Conservation (phyloP, 331 rosid species). For the Ulmus americana region DNA sequence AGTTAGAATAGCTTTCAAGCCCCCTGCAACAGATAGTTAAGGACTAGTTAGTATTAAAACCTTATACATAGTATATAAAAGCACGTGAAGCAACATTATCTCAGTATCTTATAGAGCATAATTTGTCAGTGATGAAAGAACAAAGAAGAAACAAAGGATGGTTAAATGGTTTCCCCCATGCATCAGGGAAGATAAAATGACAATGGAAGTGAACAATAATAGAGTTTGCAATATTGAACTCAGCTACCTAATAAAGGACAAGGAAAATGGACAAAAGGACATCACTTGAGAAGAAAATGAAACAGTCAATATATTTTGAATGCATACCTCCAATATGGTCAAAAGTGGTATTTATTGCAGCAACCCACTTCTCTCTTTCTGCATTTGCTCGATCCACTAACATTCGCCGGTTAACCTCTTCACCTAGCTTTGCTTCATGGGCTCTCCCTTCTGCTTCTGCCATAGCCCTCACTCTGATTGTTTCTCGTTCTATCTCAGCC, state of each 20-base stretch:
- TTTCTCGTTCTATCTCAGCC: slow-evolving; percentile 93
- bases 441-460: slow-evolving; percentile 97
- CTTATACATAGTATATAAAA: neutral
- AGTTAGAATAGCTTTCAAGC: slow-evolving; percentile 78
- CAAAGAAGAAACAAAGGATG: neutral
- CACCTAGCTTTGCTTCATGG: slow-evolving; percentile 78
- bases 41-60: slow-evolving; percentile 3
- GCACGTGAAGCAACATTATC: neutral
- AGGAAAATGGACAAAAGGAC: neutral
- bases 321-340: slow-evolving; percentile 89
- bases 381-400: slow-evolving; percentile 77
- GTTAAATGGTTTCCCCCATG: neutral
- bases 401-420: slow-evolving; percentile 80
- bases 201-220: neutral
- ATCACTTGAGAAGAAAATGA: neutral
- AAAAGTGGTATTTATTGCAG: slow-evolving; percentile 92
- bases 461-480: slow-evolving; percentile 76
- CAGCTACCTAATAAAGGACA: neutral
- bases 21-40: slow-evolving; percentile 56
- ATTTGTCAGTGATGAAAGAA: neutral
- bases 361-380: slow-evolving; percentile 89
- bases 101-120: neutral
- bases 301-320: neutral
- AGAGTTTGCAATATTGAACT: neutral
- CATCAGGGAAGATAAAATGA: neutral